phyloP scores from a whole-genome alignment of 2,329 filamentous ascomycete species.

The Sphaerulina populicola region DNA sequence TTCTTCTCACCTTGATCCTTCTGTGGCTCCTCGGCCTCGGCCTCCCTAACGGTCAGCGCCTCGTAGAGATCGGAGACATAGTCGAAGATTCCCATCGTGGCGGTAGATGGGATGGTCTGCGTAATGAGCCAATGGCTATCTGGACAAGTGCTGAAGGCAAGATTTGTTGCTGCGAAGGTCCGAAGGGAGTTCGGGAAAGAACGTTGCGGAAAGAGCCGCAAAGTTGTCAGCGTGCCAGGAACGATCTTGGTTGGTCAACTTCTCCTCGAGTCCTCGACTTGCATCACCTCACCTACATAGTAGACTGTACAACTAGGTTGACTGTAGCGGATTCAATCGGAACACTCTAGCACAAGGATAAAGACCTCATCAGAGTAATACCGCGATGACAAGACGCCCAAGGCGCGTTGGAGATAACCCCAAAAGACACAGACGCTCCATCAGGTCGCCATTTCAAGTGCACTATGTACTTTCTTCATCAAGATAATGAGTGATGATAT shows the following conservation, averaged over 20 bases:
- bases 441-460: no score
- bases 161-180: neutral
- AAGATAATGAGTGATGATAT: no score
- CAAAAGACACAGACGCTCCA: no score
- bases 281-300: neutral
- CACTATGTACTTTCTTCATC: no score
- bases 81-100: slow-evolving; percentile 54
- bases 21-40: slow-evolving; percentile 52
- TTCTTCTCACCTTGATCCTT: slow-evolving; percentile 35
- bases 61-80: slow-evolving; percentile 57
- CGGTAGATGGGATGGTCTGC: slow-evolving; percentile 19
- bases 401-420: no score
- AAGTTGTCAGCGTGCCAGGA: neutral
- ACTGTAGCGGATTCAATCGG: no score
- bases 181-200: neutral
- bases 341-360: no score
- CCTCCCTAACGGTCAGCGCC: slow-evolving; percentile 55
- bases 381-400: no score
- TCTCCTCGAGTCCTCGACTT: neutral
- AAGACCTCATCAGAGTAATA: no score
- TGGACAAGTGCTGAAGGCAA: slow-evolving; percentile 9
- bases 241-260: neutral
- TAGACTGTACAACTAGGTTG: neutral
- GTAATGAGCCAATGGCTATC: slow-evolving; percentile 20
- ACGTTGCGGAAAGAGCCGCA: neutral